Conservation (phyloP, 2,329 filamentous ascomycete genomes). For the Dothistroma septosporum region DNA sequence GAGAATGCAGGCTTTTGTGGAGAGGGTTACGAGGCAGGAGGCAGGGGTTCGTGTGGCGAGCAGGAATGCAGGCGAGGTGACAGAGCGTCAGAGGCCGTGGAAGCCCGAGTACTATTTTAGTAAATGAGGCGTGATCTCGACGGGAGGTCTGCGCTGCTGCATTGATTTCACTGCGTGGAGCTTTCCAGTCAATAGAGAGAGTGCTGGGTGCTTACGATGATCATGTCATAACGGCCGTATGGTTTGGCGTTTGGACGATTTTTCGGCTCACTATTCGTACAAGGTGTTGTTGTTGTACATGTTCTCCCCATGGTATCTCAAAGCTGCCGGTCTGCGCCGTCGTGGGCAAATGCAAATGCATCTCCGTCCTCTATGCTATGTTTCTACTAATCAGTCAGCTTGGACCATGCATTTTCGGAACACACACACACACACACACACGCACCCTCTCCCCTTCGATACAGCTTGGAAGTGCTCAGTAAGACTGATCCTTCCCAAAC, state of each 20-base stretch:
- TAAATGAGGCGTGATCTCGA: neutral
- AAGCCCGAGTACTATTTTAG: slow-evolving; percentile 23
- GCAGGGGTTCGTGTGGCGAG: slow-evolving; percentile 9
- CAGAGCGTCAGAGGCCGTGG: slow-evolving; percentile 25
- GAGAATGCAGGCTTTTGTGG: slow-evolving; percentile 12
- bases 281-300: neutral
- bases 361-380: neutral
- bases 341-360: neutral
- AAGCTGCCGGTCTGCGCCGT: neutral
- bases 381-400: neutral
- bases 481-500: slow-evolving; percentile 6
- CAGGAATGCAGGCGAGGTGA: slow-evolving; percentile 7
- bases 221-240: neutral
- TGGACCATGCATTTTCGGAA: neutral
- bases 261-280: neutral
- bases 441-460: neutral
- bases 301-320: neutral
- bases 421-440: neutral
- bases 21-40: slow-evolving; percentile 15
- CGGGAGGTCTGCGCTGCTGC: neutral
- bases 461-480: neutral
- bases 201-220: neutral
- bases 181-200: neutral
- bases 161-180: neutral
- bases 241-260: neutral